Evolutionary conservation across 768 basidiomycete genomes (phyloP), one percentile per base, ranked within the genome.

Genomic region (Rhodotorula babjevae): DNA sequence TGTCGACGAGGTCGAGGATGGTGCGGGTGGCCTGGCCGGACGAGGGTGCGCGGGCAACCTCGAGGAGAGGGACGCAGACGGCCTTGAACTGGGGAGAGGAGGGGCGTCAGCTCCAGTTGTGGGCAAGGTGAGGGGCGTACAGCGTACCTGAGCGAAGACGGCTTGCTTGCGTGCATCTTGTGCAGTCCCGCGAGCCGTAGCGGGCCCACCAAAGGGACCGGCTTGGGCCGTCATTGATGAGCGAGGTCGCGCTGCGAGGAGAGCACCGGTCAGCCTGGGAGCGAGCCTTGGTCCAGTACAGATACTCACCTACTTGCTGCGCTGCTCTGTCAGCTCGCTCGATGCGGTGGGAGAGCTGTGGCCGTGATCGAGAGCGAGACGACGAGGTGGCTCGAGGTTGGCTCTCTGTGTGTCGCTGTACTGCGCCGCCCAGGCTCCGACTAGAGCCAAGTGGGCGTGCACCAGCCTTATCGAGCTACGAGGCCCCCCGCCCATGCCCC

Each of bases 51-150:
- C 66, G 69, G 0, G 91, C 87, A 42, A 87, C 84, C 44, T 84
- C 87, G 73, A 98, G 85, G 15, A 98, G 83, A 27, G 91, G 87
- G 15, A 96, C 91, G 77, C 93, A 95, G 42, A 87, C 82, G 31
- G 83, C 82, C 82, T 93, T 97, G 74, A 89, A 77, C 83, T 84
- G 76, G 12, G 2, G 12, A 3, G 31, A 7, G 2, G 47, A 19
- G 42, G 2, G 7, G 60, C 14, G 60, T 61, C 60, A 61, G 60
- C 27, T 42, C 40, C 19, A 1, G 23, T 25, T 23, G 8, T 21
- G 55, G 55, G 15, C 2, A 12, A 15, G 8, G 15, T 2, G 55
- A 19, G 5, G 8, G 14, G 2, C 0, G 14, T 3, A 4, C 10
- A 2, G 44, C 60, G 42, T 31, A 47, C 60, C 44, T 47, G 15